Conservation (phyloP, 2,329 filamentous ascomycete species). For the Metarhizium sp. region DNA sequence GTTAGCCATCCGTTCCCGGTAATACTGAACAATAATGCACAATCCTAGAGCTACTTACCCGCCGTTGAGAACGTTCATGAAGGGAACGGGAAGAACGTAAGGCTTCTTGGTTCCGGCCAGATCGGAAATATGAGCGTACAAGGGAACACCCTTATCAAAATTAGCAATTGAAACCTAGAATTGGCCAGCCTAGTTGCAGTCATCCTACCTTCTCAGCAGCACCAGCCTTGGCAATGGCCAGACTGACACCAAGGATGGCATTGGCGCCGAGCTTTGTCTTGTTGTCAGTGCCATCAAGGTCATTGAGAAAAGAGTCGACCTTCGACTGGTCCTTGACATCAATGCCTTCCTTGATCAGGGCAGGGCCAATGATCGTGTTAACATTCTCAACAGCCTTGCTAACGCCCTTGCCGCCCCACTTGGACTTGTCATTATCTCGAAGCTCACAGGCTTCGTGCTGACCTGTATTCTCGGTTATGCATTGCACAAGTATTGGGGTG, state of each 20-base stretch:
- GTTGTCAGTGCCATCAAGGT: slow-evolving; percentile 76
- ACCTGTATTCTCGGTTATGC: slow-evolving; percentile 40
- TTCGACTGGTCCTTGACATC: slow-evolving; percentile 82
- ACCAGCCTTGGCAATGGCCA: slow-evolving; percentile 81
- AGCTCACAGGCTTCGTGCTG: slow-evolving; percentile 89
- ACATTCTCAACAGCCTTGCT: slow-evolving; percentile 80
- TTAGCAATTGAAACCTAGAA: background rate
- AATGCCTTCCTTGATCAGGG: slow-evolving; percentile 71
- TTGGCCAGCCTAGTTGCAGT: slow-evolving; percentile 3
- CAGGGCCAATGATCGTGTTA: slow-evolving; percentile 71
- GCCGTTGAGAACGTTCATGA: slow-evolving; percentile 91
- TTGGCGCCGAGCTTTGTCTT: slow-evolving; percentile 86
- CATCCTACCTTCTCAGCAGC: slow-evolving; percentile 66
- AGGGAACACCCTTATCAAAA: slow-evolving; percentile 55
- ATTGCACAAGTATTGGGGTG: slow-evolving; percentile 12
- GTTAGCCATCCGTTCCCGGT: slow-evolving; percentile 10
- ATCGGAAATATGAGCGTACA: slow-evolving; percentile 82
- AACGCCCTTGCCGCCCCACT: slow-evolving; percentile 84
- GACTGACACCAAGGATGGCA: slow-evolving; percentile 75
- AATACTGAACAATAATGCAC: background rate
- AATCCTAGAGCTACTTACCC: slow-evolving; percentile 27
- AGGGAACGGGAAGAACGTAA: slow-evolving; percentile 81
- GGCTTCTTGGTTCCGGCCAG: slow-evolving; percentile 86
- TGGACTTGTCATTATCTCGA: slow-evolving; percentile 78
- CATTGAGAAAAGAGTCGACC: slow-evolving; percentile 76